A percentile compares a stretch with the other conserved stretches of the same genome.
These are phyloP conservation scores for Ogataea nakhonphanomensis DNA, from an alignment of 805 yeast species.

Conservation along the genomic window DNA sequence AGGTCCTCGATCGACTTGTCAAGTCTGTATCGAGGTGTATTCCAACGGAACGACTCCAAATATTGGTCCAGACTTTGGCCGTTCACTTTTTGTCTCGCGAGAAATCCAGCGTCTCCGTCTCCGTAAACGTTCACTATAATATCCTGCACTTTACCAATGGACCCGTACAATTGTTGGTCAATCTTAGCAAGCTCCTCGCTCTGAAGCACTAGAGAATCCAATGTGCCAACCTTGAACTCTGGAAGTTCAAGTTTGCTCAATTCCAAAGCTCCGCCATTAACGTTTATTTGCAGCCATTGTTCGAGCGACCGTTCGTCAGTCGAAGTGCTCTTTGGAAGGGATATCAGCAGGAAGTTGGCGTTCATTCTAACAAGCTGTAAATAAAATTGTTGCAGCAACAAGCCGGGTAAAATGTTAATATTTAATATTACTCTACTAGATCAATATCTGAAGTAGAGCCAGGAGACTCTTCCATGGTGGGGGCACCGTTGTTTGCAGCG, in stretches of 20 bases:
- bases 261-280: constrained; percentile 57
- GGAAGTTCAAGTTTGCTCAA: constrained; percentile 65
- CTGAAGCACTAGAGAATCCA: constrained; percentile 86
- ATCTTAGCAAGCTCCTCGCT: constrained; percentile 83
- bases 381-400: constrained; percentile 13
- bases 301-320: constrained; percentile 29
- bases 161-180: constrained; percentile 70
- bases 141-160: constrained; percentile 75
- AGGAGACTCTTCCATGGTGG: not conserved
- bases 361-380: constrained; percentile 19
- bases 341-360: constrained; percentile 28
- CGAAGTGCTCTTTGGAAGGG: constrained; percentile 29
- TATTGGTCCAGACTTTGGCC: constrained; percentile 55
- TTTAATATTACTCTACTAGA: constrained; percentile 12
- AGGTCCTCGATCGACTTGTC: constrained; percentile 81
- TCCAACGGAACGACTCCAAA: constrained; percentile 81
- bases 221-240: constrained; percentile 87
- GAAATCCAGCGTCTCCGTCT: constrained; percentile 18
- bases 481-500: not conserved
- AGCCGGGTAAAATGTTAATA: constrained; percentile 14
- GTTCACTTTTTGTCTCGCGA: constrained; percentile 32
- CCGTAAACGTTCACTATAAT: constrained; percentile 52
- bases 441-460: constrained; percentile 12
- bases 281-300: constrained; percentile 51
- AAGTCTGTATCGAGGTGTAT: constrained; percentile 76